Base-by-base conservation (phyloP, 2,329 filamentous ascomycete species). In the Claviceps africana region DNA sequence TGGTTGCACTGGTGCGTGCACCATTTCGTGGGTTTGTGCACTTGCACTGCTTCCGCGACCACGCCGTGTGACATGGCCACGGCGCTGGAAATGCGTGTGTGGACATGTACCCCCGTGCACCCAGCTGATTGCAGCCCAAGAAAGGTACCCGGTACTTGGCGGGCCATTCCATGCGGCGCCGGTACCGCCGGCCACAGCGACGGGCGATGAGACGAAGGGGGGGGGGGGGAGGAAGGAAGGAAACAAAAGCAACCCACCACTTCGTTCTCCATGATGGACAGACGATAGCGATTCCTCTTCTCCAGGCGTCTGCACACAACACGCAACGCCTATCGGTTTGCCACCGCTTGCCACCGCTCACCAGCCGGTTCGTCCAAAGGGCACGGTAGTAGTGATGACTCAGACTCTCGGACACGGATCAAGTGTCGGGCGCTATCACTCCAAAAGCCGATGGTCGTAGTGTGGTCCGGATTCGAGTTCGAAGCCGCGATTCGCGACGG, bases 251-350 rank as follows among this genome's bases (percentile, higher is more conserved):
- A 6, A 60, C 58, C 55, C 40, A 56, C 58, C 50, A 56, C 58
- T 48, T 55, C 53, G 52, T 55, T 55, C 45, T 59, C 57, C 58
- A 60, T 60, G 54, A 49, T 56, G 53, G 55, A 52, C 43, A 44
- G 39, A 30, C 43, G 30, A 40, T 35, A 37, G 31, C 4, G 21
- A 19, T 6, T 21, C 6, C 30, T 13, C 47, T 48, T 15, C 5
- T 28, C 45, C 21, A 43, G 19, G 19, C 19, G 3, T 43, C 11
- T 13, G 17, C 44, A 46, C 28, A 17, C 31, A 37, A 25, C 44
- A 46, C 28, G 10, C 31, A 37, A 25, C 17, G 7, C 21, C 8
- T 39, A 22, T 42, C 6, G 9, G 22, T 33, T 31, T 4, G n/a
- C 45, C 45, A 35, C 25, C 5, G 25, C 3, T 25, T 25, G 25